These are phyloP conservation scores for Cercospora nicotianae DNA, from an alignment of 2,329 filamentous ascomycete genomes.

Conservation along the genomic window DNA sequence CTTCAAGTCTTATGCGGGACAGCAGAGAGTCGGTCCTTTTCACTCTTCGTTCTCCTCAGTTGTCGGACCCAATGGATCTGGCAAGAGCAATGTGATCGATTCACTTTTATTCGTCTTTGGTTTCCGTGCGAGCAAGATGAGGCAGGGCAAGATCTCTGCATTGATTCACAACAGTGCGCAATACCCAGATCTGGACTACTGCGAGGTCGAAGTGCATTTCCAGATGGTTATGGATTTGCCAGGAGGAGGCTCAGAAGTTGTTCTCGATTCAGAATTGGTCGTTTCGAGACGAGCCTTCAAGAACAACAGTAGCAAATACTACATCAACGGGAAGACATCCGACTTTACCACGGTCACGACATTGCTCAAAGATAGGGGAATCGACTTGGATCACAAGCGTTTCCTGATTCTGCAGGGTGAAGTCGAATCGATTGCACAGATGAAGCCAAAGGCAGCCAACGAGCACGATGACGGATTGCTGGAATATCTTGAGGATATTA, in stretches of 20 bases:
- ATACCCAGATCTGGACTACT: slow-evolving; percentile 80
- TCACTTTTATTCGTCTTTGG: slow-evolving; percentile 98
- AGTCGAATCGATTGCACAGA: slow-evolving; percentile 97
- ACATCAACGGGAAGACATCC: slow-evolving; percentile 85
- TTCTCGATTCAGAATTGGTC: slow-evolving; percentile 80
- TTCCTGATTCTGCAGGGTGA: slow-evolving; percentile 97
- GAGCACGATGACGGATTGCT: slow-evolving; percentile 95
- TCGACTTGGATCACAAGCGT: slow-evolving; percentile 96
- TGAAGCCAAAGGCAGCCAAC: slow-evolving; percentile 94
- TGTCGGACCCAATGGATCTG: slow-evolving; percentile 95
- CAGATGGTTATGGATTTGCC: slow-evolving; percentile 90
- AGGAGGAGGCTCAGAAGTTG: slow-evolving; percentile 69
- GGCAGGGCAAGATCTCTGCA: slow-evolving; percentile 96
- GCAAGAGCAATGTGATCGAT: slow-evolving; percentile 98
- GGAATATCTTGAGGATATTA: slow-evolving; percentile 97
- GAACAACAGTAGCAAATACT: slow-evolving; percentile 98
- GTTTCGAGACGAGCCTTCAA: slow-evolving; percentile 93
- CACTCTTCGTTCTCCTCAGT: slow-evolving; percentile 97
- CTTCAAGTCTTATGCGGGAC: slow-evolving; percentile 97
- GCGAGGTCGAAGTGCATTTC: slow-evolving; percentile 96
- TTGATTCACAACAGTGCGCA: slow-evolving; percentile 95
- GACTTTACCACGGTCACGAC: slow-evolving; percentile 91
- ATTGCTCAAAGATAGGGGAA: slow-evolving; percentile 79
- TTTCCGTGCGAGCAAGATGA: slow-evolving; percentile 98
- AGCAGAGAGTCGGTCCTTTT: slow-evolving; percentile 94